Evolutionary conservation across 139 green algal species (phyloP).

Genomic region (Volvox africanus): DNA sequence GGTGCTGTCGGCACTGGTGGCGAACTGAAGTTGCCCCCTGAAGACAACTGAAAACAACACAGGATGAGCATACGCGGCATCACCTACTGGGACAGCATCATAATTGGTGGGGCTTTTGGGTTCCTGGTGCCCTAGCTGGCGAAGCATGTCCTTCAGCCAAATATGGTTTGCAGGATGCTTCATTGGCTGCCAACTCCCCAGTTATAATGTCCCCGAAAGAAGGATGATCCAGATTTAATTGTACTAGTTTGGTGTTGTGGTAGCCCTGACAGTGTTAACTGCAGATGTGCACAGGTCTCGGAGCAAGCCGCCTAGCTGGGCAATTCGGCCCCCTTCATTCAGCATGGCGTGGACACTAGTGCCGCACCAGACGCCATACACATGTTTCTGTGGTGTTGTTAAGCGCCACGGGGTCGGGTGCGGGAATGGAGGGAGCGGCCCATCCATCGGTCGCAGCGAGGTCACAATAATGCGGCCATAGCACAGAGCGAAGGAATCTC

Average conservation of each 20-base stretch:
- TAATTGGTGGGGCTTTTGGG: not conserved
- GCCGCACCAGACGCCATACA: slow-evolving; percentile 38
- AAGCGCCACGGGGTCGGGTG: not conserved
- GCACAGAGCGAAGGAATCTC: too few species aligned
- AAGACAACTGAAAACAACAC: slow-evolving; percentile 27
- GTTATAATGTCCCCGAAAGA: not conserved
- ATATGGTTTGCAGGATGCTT: not conserved
- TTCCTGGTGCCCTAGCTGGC: too few species aligned
- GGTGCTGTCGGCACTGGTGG: not conserved
- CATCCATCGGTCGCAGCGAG: too few species aligned
- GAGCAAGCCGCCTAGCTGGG: not conserved
- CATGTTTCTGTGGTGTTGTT: not conserved
- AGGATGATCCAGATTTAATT: not conserved
- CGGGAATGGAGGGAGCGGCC: not conserved
- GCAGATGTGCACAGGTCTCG: not conserved
- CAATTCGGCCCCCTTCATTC: slow-evolving; percentile 25
- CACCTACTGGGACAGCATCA: not conserved
- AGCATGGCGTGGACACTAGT: slow-evolving; percentile 34
- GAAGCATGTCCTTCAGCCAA: too few species aligned
- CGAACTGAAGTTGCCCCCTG: not conserved
- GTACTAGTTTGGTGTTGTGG: not conserved
- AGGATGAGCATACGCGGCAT: not conserved
- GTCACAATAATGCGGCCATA: too few species aligned
- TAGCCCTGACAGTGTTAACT: not conserved
- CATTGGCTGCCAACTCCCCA: not conserved